These are phyloP conservation scores for Aegilops speltoides DNA, from an alignment of 176 grass and related monocot species.

Conservation along the genomic window DNA sequence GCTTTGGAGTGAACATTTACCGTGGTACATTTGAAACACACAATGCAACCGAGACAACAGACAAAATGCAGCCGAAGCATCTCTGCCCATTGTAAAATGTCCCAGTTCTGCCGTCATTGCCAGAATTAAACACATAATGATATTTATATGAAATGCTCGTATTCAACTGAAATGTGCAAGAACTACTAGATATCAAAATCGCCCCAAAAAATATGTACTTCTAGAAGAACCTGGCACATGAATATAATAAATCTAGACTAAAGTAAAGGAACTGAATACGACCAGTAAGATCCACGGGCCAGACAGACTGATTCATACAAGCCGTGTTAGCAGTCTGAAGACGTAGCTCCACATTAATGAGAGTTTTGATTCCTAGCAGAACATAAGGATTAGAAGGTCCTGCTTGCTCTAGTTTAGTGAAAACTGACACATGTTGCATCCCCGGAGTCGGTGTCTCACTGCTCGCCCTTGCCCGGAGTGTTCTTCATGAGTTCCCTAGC, in stretches of 20 bases:
- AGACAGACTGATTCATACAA: neutral
- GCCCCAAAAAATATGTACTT: too few relatives aligned
- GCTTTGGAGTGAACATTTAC: too few relatives aligned
- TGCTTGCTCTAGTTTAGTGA: neutral
- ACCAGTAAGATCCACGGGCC: neutral
- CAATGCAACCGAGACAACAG: too few relatives aligned
- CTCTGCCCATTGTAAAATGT: too few relatives aligned
- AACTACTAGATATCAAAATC: too few relatives aligned
- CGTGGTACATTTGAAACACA: too few relatives aligned
- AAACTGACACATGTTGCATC: neutral
- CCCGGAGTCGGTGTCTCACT: neutral
- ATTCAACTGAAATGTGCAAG: too few relatives aligned
- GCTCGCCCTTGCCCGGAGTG: neutral
- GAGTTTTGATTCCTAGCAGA: neutral
- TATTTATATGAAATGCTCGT: too few relatives aligned
- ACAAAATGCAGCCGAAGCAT: too few relatives aligned
- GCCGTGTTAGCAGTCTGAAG: neutral
- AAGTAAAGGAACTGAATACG: neutral
- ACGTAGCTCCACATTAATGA: neutral
- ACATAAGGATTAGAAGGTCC: neutral
- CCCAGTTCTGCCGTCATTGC: too few relatives aligned
- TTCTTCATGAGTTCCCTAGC: slow-evolving; percentile 17
- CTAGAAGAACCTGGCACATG: neutral
- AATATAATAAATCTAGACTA: neutral
- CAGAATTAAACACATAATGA: too few relatives aligned